A percentile compares a stretch with the other conserved stretches of the same genome.
Evolutionary conservation across 2,329 filamentous ascomycete genomes (phyloP).

Genomic region (Drechslerella dactyloides): DNA sequence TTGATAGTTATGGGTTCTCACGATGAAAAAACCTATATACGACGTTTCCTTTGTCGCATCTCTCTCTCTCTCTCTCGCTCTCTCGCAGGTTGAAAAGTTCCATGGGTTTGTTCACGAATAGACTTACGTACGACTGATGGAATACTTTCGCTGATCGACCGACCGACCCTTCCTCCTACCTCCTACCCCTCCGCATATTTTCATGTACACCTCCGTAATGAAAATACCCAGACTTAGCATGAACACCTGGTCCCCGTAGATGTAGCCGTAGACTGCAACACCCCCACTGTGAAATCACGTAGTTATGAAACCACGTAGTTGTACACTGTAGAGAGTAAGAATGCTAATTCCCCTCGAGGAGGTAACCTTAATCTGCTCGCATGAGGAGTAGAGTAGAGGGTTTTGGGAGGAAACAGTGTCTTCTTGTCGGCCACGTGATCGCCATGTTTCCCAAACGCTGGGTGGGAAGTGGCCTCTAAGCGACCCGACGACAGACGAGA

Average conservation of each 20-base stretch:
- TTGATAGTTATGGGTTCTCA: constrained; percentile 42
- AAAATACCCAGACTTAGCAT: constrained; percentile 46
- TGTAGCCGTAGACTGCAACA: constrained; percentile 7
- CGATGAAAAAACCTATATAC: constrained; percentile 11
- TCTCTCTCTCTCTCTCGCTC: constrained; percentile 35
- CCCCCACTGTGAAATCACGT: too few species aligned
- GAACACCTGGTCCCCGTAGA: constrained; percentile 7
- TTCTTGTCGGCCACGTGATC: not conserved
- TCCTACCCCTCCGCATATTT: constrained; percentile 27
- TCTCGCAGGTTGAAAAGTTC: constrained; percentile 31
- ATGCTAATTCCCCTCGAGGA: too few species aligned
- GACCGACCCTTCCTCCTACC: constrained; percentile 1
- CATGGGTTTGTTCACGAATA: constrained; percentile 49
- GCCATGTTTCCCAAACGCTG: not conserved
- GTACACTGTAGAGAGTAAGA: too few species aligned
- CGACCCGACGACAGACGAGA: not conserved
- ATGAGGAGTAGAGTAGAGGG: too few species aligned
- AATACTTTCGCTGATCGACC: constrained; percentile 31
- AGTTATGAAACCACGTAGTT: too few species aligned
- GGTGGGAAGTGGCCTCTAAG: not conserved
- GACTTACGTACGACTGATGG: constrained; percentile 46
- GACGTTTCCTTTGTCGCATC: constrained; percentile 16
- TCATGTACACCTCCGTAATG: constrained; percentile 43
- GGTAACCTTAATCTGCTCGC: too few species aligned
- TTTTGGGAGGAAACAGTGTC: constrained; percentile 4